Base-by-base conservation (phyloP, 495 filamentous ascomycete species). In the Pyrenopolyporus hunteri region DNA sequence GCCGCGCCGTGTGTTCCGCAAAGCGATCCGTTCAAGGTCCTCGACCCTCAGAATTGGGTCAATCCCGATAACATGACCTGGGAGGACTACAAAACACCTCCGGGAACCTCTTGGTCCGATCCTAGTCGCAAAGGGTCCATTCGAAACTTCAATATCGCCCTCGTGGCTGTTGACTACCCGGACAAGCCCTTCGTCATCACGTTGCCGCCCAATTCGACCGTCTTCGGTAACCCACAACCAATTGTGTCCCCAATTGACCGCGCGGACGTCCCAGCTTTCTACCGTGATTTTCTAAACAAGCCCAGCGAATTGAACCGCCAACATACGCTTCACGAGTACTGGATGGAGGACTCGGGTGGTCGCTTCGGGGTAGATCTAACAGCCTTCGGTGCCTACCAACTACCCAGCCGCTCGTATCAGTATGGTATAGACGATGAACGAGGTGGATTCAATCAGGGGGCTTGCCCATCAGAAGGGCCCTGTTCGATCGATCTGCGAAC, bases 51-150 rank as follows among this genome's bases (percentile, higher is more conserved):
- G 59, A 69, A 73, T 22, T 68, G 72, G 68, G 73, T 74, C 6
- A 74, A 76, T 55, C 75, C 75, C 3, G 75, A 75, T 42, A 72
- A 74, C 53, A 78, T 78, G 74, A 78, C 75, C 9, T 76, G 74
- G 74, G 67, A 29, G 17, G 75, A 78, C 54, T 78, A 66, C 66
- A 64, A 60, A 13, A 37, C 45, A 3, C 70, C 70, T 0, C 75
- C 75, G 0, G 66, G 68, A 0, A 75, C 73, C 23, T 68, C 62
- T 1, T 78, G 74, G 74, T 57, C 59, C 4, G 73, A 76, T 42
- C 66, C 73, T 0, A 64, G 57, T 4, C 50, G 39, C 7, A 74
- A 66, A 43, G 75, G 75, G 1, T 67, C 65, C 7, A 53, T 56
- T 26, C 56, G 72, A 29, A 73, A 67, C 57, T 70, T 77, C 64